Evolutionary conservation across 2,329 filamentous ascomycete genomes (phyloP), one percentile per base, ranked within the genome.

Genomic region (Monilinia laxa): DNA sequence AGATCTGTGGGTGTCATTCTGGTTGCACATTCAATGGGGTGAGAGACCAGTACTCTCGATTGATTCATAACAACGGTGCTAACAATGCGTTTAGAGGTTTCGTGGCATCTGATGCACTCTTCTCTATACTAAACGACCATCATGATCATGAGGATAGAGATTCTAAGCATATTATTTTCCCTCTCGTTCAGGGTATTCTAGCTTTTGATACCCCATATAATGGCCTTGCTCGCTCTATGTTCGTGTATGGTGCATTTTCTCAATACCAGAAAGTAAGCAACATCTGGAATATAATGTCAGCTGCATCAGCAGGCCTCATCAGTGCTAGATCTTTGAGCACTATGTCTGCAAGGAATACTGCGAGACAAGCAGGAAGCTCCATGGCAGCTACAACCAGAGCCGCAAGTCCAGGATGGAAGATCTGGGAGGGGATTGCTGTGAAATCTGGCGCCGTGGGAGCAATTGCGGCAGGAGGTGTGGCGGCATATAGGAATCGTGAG

Each of bases 171-270:
- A 64, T 70, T 18, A 72, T 74, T 65, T 96, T 96, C 76, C 92
- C 92, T 0, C 85, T 91, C 64, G 89, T 96, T 68, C 89, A 92
- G 73, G 92, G 90, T 60, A 83, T 96, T 20, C 81, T 96, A 45
- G 87, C 91, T 9, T 95, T 95, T 73, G 92, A 96, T 77, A 96
- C 93, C 0, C 93, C 93, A 0, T 96, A 89, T 77, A 87, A 92
- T 67, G 88, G 89, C 9, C 82, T 86, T 20, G 82, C 84, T 3
- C 78, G 84, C 16, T 83, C 82, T 59, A 85, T 86, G 83, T 86
- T 86, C 68, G 84, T 85, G 55, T 86, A 86, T 69, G 84, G 84
- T 55, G 84, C 84, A 42, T 86, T 86, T 65, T 84, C 82, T 62
- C 85, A 85, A 75, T 86, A 86, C 72, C 80, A 83, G 67, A 85